Base-by-base conservation (phyloP, 495 filamentous ascomycete species). In the Podospora pseudoanserina region DNA sequence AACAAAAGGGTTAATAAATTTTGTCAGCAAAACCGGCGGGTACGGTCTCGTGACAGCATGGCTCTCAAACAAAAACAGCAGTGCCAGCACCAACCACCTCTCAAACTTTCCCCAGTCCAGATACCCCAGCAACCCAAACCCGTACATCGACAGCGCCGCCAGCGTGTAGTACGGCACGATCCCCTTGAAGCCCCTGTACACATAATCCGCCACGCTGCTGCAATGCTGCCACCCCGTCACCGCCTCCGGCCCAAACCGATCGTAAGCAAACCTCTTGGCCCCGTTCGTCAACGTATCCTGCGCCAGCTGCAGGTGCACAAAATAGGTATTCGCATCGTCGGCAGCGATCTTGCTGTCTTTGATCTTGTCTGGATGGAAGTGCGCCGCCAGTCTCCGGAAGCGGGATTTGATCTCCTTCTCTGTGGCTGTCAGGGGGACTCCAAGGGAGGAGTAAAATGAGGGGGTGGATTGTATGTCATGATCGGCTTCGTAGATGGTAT, bases 401-500 rank as follows among this genome's bases (percentile, higher is more conserved):
- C 87, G 86, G n/a, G 89, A 89, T 76, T 94, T 93, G 76, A 98
- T 86, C 0, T 86, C 85, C 69, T 87, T 87, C 56, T 95, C 92
- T 65, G 88, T 86, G 26, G 88, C 90, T 66, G 86, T 75, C 32
- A 87, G 83, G 9, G 88, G 84, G 0, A 97, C 82, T 18, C 86
- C 86, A 0, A 99, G 84, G 57, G 86, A 86, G 59, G 86, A 79
- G 79, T 97, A 98, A 80, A 91, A 97, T 81, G 90, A 86, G 26
- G 89, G 87, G 0, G 82, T 80, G 64, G 84, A 81, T 55, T 86
- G 90, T 2, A 98, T 80, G 59, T 91, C 86, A 78, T 91, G 89
- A 83, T 97, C 92, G 65, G 91, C 89, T 80, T 98, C 94, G 81
- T 93, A 97, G 72, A 99, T 88, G 44, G 92, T 97, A 82, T 97